Percentiles rank a stretch among this genome's conserved stretches.
phyloP scores from a whole-genome alignment of 805 yeast species.

The Barnettozyma pratensis region DNA sequence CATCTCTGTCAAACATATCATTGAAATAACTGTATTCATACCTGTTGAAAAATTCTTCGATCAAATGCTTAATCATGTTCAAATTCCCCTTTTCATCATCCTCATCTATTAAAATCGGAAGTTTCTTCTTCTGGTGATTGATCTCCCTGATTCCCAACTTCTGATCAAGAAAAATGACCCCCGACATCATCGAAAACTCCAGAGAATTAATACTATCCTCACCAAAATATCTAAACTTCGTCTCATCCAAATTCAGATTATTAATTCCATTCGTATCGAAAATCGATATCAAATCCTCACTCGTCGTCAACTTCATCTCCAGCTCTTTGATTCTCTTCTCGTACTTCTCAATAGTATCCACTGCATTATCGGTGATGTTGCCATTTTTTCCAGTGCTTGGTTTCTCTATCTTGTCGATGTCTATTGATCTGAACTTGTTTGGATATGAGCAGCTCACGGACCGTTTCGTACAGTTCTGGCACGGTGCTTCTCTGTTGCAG shows the following conservation, averaged over 20 bases:
- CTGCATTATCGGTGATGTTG: background rate
- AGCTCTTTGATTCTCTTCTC: conserved; percentile 14
- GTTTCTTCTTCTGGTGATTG: conserved; percentile 4
- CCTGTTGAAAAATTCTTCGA: conserved; percentile 14
- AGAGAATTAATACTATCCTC: conserved; percentile 10
- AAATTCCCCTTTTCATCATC: conserved; percentile 5
- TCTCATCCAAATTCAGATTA: background rate
- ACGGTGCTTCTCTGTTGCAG: conserved; percentile 17
- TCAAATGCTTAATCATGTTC: conserved; percentile 6
- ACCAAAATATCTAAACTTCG: conserved; percentile 11
- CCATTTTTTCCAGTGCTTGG: background rate
- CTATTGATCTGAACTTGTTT: conserved; percentile 21
- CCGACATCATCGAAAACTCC: conserved; percentile 8
- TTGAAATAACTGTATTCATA: conserved; percentile 9
- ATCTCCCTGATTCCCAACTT: background rate
- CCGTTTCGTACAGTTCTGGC: conserved; percentile 15
- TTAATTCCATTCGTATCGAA: conserved; percentile 16
- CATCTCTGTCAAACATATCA: conserved; percentile 14
- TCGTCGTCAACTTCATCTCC: conserved; percentile 14
- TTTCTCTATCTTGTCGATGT: conserved; percentile 9
- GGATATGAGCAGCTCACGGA: conserved; percentile 18
- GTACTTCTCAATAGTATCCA: background rate
- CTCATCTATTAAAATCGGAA: conserved; percentile 10
- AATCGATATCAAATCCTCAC: conserved; percentile 21
- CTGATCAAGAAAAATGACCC: background rate